phyloP scores from a whole-genome alignment of 805 yeast species.

The Brettanomyces anomalus region DNA sequence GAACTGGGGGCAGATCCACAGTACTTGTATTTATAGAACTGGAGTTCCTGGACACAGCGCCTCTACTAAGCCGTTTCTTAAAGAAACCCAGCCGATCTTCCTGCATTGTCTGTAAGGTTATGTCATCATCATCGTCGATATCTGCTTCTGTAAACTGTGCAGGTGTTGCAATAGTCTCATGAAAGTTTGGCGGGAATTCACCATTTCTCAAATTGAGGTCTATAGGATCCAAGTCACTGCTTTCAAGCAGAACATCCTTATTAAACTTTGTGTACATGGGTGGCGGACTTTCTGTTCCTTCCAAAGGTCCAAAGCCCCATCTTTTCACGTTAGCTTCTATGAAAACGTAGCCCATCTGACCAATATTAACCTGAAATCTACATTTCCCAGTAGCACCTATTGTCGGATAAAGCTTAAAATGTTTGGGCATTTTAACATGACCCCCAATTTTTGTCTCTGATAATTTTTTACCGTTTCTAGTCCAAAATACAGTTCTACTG shows the following conservation, averaged over 20 bases:
- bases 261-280: slow-evolving; percentile 82
- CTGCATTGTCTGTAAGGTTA: slow-evolving; percentile 20
- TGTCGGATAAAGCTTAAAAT: slow-evolving; percentile 72
- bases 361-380: slow-evolving; percentile 83
- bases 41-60: slow-evolving; percentile 8
- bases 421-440: slow-evolving; percentile 62
- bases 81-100: slow-evolving; percentile 12
- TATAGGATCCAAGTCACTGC: slow-evolving; percentile 43
- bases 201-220: slow-evolving; percentile 27
- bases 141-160: slow-evolving; percentile 27
- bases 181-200: slow-evolving; percentile 51
- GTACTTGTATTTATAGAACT: background rate
- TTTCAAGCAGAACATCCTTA: slow-evolving; percentile 68
- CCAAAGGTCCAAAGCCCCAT: slow-evolving; percentile 92
- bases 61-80: background rate
- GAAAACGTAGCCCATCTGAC: slow-evolving; percentile 82
- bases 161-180: slow-evolving; percentile 27
- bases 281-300: slow-evolving; percentile 86
- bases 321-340: slow-evolving; percentile 90
- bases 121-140: slow-evolving; percentile 16
- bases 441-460: slow-evolving; percentile 77
- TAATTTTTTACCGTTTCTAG: slow-evolving; percentile 87
- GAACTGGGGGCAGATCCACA: slow-evolving; percentile 1
- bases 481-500: slow-evolving; percentile 83
- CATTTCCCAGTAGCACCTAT: slow-evolving; percentile 81